phyloP scores from a whole-genome alignment of 352 stramenopile genomes.

The Phytopythium kandeliae region DNA sequence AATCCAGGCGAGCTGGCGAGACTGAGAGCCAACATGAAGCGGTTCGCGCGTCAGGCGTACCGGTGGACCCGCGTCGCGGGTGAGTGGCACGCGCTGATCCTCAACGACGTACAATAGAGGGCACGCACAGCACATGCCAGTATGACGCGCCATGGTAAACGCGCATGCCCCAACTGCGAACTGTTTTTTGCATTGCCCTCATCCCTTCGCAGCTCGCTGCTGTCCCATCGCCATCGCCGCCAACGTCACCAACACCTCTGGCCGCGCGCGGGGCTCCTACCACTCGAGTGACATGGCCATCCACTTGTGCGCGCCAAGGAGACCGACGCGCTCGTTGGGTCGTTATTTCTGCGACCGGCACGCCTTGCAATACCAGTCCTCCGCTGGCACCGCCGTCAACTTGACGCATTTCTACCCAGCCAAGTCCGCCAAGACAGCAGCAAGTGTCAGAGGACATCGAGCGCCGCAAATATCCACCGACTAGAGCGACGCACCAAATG shows the following conservation, averaged over 20 bases:
- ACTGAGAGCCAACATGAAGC: slow-evolving; percentile 48
- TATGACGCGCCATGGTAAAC: background rate
- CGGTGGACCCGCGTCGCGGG: slow-evolving; percentile 44
- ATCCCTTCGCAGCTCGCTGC: background rate
- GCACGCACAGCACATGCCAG: background rate
- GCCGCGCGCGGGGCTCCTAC: too few relatives aligned
- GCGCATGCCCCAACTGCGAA: background rate
- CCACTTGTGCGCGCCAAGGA: too few relatives aligned
- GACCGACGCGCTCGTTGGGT: too few relatives aligned
- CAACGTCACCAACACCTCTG: too few relatives aligned
- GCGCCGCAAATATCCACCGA: background rate
- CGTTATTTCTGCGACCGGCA: slow-evolving; percentile 28
- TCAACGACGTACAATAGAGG: background rate
- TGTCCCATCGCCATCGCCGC: background rate
- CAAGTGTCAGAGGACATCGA: background rate
- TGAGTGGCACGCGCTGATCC: slow-evolving; percentile 52
- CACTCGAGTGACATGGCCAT: too few relatives aligned
- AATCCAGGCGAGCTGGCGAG: slow-evolving; percentile 17
- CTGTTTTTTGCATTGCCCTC: background rate
- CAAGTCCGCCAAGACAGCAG: slow-evolving; percentile 6
- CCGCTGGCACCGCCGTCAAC: slow-evolving; percentile 64
- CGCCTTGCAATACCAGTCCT: slow-evolving; percentile 88
- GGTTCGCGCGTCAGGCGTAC: slow-evolving; percentile 45
- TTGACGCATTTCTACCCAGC: slow-evolving; percentile 81
- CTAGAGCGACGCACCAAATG: slow-evolving; percentile 82